Conservation (phyloP, 306 rosid genomes). For the Macrotyloma uniflorum region DNA sequence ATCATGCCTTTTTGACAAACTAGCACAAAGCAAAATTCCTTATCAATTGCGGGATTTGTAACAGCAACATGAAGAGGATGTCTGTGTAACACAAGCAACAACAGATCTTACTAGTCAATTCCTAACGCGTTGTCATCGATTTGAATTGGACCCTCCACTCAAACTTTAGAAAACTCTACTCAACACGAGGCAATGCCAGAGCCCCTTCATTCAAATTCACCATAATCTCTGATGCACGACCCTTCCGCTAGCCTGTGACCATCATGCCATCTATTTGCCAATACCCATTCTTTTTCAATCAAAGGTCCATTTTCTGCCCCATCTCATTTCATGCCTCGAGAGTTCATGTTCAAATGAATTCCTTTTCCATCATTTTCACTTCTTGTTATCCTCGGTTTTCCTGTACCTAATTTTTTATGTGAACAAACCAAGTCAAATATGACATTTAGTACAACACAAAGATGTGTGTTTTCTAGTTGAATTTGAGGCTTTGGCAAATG, state of each 20-base stretch:
- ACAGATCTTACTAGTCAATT: constrained; percentile 58
- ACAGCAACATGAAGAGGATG: constrained; percentile 48
- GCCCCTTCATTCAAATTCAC: constrained; percentile 49
- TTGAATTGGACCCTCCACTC: constrained; percentile 66
- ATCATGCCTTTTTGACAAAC: constrained; percentile 58
- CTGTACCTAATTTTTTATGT: constrained; percentile 21
- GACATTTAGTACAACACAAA: constrained; percentile 18
- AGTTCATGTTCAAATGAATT: constrained; percentile 51
- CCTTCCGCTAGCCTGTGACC: constrained; percentile 51
- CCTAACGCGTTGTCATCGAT: constrained; percentile 48
- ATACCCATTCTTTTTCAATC: constrained; percentile 42
- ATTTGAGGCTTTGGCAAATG: background rate
- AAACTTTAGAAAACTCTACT: constrained; percentile 32
- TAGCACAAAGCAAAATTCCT: constrained; percentile 38
- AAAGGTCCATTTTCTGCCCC: constrained; percentile 47
- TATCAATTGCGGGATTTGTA: constrained; percentile 22
- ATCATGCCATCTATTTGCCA: constrained; percentile 46
- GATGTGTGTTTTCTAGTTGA: background rate
- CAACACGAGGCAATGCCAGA: constrained; percentile 40
- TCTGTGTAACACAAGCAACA: constrained; percentile 55
- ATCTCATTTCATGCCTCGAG: constrained; percentile 45
- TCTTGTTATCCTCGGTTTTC: constrained; percentile 28
- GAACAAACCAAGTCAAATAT: constrained; percentile 24
- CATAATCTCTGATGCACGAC: constrained; percentile 39
- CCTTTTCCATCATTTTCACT: constrained; percentile 38